Conservation (phyloP, 1,139 yeast species). For the Debaryomyces sp. region DNA sequence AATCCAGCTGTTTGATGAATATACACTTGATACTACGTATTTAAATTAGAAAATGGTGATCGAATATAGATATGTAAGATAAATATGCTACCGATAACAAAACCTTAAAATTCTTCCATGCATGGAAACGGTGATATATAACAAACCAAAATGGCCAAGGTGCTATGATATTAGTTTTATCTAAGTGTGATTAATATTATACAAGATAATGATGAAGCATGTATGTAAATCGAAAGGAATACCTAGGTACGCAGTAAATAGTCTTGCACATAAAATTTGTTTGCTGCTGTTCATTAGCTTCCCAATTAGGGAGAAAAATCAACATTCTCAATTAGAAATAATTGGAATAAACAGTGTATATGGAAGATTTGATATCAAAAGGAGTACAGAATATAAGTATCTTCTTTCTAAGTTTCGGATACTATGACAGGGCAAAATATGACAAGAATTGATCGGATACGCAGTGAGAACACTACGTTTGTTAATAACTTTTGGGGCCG, state of each 20-base stretch:
- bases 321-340: conserved; percentile 12
- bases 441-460: conserved; percentile 7
- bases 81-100: not conserved
- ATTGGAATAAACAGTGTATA: not conserved
- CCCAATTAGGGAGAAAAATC: conserved; percentile 16
- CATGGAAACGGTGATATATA: not conserved
- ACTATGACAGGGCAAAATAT: not conserved
- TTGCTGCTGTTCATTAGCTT: conserved; percentile 3
- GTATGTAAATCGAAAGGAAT: not conserved
- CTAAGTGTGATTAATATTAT: not conserved
- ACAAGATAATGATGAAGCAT: not conserved
- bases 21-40: not conserved
- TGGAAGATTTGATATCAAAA: conserved; percentile 1
- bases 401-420: not conserved
- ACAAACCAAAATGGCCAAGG: not conserved
- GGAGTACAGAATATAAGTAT: not conserved
- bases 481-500: conserved; percentile 52
- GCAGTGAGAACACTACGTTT: conserved; percentile 18
- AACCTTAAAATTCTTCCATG: not conserved
- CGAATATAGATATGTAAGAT: not conserved
- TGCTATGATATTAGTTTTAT: not conserved
- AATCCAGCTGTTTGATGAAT: not conserved
- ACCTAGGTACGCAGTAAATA: not conserved
- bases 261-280: not conserved
- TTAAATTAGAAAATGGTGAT: not conserved